Conservation (phyloP, 1,284 basidiomycete genomes). For the Ceratobasidium sp. region DNA sequence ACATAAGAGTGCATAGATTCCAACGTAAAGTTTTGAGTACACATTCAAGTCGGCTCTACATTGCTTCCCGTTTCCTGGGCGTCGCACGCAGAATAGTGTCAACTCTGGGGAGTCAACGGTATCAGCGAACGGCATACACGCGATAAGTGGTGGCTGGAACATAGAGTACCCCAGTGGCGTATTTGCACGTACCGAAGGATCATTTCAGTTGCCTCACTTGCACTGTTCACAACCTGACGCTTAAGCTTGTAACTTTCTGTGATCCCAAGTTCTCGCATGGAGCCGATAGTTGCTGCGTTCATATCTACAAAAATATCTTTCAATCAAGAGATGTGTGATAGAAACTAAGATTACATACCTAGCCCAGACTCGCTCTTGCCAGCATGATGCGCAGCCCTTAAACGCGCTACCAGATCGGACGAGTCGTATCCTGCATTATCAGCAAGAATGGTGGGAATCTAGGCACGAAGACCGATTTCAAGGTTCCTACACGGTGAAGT, state of each 20-base stretch:
- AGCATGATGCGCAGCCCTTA: constrained; percentile 95
- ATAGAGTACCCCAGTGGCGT: too few species aligned
- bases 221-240: constrained; percentile 91
- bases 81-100: constrained; percentile 66
- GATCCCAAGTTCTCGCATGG: constrained; percentile 88
- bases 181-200: constrained; percentile 81
- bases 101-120: constrained; percentile 51
- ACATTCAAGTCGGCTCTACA: constrained; percentile 25
- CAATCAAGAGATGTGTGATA: neutral
- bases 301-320: constrained; percentile 70
- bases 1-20: neutral
- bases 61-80: constrained; percentile 65
- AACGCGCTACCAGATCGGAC: constrained; percentile 89
- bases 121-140: neutral
- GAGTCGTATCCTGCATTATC: constrained; percentile 99
- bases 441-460: constrained; percentile 94
- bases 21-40: neutral
- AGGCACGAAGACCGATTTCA: constrained; percentile 11
- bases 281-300: constrained; percentile 84
- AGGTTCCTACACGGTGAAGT: neutral
- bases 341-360: constrained; percentile 61
- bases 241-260: constrained; percentile 99
- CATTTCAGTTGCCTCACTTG: constrained; percentile 98
- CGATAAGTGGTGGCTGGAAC: too few species aligned
- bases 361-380: constrained; percentile 87